A percentile compares a stretch with the other conserved stretches of the same genome.
These are phyloP conservation scores for Triglochin maritima DNA, from an alignment of 106 monocot genomes.

Conservation along the genomic window DNA sequence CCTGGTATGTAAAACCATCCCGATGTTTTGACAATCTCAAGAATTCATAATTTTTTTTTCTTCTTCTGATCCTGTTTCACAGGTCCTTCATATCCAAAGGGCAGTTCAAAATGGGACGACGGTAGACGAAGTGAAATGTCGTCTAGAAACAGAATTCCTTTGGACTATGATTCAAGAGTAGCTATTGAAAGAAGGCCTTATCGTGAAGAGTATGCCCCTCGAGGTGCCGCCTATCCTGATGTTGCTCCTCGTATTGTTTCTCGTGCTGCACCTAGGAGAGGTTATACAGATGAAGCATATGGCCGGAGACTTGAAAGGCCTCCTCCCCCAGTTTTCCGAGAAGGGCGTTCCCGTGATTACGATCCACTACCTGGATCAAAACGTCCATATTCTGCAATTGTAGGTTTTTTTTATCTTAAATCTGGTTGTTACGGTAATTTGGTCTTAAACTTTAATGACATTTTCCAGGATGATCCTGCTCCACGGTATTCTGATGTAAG, in stretches of 20 bases:
- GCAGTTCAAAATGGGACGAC: constrained; percentile 55
- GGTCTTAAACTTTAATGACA: not conserved
- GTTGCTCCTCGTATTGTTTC: constrained; percentile 37
- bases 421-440: not conserved
- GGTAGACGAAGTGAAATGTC: constrained; percentile 39
- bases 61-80: not conserved
- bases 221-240: constrained; percentile 57
- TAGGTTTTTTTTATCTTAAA: constrained; percentile 4
- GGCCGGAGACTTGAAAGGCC: constrained; percentile 47
- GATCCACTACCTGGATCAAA: constrained; percentile 74
- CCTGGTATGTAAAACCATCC: constrained; percentile 21
- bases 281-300: constrained; percentile 70
- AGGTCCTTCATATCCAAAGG: constrained; percentile 56
- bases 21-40: not conserved
- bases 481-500: constrained; percentile 58
- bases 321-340: constrained; percentile 44
- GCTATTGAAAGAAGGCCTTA: constrained; percentile 46
- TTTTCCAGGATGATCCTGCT: constrained; percentile 51
- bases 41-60: not conserved
- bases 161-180: constrained; percentile 49
- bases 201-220: constrained; percentile 58
- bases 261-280: constrained; percentile 38
- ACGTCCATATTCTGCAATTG: constrained; percentile 66
- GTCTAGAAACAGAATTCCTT: constrained; percentile 41
- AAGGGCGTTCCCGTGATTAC: constrained; percentile 63